A percentile compares a stretch with the other conserved stretches of the same genome.
These are phyloP conservation scores for Cladosporium sp. DNA, from an alignment of 2,329 filamentous ascomycete genomes.

Conservation along the genomic window DNA sequence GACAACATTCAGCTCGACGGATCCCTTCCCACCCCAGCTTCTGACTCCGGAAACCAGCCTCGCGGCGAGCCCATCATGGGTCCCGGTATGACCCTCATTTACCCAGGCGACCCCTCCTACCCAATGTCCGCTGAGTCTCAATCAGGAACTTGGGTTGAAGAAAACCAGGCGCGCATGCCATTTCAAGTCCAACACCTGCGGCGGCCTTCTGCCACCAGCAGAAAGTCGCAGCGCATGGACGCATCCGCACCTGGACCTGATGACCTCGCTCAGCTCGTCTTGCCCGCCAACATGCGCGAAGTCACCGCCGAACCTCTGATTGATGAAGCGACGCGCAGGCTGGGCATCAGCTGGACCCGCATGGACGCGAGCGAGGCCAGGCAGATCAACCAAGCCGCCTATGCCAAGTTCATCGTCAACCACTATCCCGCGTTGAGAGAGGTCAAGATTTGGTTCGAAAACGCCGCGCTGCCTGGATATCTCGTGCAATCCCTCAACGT, in stretches of 20 bases:
- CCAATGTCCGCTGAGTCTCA: slow-evolving; percentile 58
- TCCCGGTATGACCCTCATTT: slow-evolving; percentile 69
- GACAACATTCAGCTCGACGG: slow-evolving; percentile 56
- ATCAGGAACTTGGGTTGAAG: slow-evolving; percentile 69
- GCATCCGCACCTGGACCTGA: slow-evolving; percentile 38
- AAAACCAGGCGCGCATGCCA: slow-evolving; percentile 44
- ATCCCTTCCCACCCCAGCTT: slow-evolving; percentile 38
- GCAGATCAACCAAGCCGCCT: slow-evolving; percentile 55
- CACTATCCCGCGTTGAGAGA: slow-evolving; percentile 53
- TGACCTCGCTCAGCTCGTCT: slow-evolving; percentile 39
- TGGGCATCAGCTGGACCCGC: slow-evolving; percentile 87
- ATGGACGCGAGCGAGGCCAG: slow-evolving; percentile 70
- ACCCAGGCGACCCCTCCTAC: slow-evolving; percentile 42
- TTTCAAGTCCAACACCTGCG: slow-evolving; percentile 34
- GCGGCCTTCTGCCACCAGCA: slow-evolving; percentile 54
- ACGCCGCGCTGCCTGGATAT: slow-evolving; percentile 45
- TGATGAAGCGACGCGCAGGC: slow-evolving; percentile 80
- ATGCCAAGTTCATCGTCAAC: slow-evolving; percentile 83
- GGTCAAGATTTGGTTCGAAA: slow-evolving; percentile 47
- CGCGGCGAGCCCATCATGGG: slow-evolving; percentile 67
- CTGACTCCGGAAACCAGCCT: slow-evolving; percentile 47
- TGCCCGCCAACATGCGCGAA: slow-evolving; percentile 46
- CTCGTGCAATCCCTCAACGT: slow-evolving; percentile 44
- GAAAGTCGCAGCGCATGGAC: slow-evolving; percentile 66
- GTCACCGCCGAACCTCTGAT: slow-evolving; percentile 60